A percentile compares a stretch with the other conserved stretches of the same genome.
These are phyloP conservation scores for Cyclotella kingstonii DNA, from an alignment of 108 stramenopile species.

Conservation along the genomic window DNA sequence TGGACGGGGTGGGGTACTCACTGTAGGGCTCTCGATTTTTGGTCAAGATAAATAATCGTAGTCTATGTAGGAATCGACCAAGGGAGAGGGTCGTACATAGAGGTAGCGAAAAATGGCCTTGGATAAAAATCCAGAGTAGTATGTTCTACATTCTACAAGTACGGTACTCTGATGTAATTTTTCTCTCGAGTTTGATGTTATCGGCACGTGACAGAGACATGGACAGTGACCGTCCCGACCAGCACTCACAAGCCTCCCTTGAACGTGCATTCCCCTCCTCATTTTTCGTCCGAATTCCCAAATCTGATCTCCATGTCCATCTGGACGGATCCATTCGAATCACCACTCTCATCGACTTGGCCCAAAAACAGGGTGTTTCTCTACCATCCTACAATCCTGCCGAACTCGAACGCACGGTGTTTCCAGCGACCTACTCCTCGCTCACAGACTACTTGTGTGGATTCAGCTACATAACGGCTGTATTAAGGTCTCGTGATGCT, in stretches of 20 bases:
- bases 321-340: constrained; percentile 43
- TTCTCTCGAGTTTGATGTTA: no score
- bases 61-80: no score
- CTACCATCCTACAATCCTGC: constrained; percentile 26
- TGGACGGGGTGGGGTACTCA: no score
- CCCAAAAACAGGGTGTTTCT: constrained; percentile 6
- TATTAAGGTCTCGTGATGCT: constrained; percentile 10
- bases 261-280: background rate
- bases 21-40: no score
- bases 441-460: constrained; percentile 34
- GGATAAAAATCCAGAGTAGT: no score
- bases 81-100: no score
- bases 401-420: constrained; percentile 16
- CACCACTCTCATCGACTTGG: constrained; percentile 32
- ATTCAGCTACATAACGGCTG: constrained; percentile 27
- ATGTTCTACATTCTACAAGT: no score
- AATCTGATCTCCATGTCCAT: constrained; percentile 36
- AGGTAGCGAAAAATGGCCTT: no score
- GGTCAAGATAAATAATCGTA: no score
- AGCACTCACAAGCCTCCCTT: background rate
- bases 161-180: no score
- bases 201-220: constrained; percentile 1
- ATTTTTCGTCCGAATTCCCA: constrained; percentile 38
- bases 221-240: background rate
- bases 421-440: constrained; percentile 16